phyloP scores from a whole-genome alignment of 331 rosid genomes.

The Cydonia oblonga region DNA sequence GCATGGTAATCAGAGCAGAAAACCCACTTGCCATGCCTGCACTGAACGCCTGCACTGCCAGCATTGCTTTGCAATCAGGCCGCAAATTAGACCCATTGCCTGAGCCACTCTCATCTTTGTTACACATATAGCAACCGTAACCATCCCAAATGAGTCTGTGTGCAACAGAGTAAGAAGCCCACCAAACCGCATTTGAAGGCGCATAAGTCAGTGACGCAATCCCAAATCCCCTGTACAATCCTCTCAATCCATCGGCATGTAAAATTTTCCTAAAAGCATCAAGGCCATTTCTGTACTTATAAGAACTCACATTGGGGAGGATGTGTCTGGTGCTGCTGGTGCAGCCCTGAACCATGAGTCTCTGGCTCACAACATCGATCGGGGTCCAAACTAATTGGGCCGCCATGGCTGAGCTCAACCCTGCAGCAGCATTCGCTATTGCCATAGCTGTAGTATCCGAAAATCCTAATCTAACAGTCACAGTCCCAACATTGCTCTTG shows the following conservation, averaged over 20 bases:
- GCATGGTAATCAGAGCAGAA: slow-evolving; percentile 85
- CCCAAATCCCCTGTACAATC: slow-evolving; percentile 92
- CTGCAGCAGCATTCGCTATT: slow-evolving; percentile 70
- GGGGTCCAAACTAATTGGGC: slow-evolving; percentile 99
- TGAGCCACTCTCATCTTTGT: slow-evolving; percentile 25
- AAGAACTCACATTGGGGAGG: slow-evolving; percentile 29
- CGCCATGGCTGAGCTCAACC: slow-evolving; percentile 81
- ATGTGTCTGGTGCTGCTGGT: slow-evolving; percentile 13
- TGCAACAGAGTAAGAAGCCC: slow-evolving; percentile 86
- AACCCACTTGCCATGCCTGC: slow-evolving; percentile 90
- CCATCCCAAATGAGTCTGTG: slow-evolving; percentile 65
- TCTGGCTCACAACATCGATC: slow-evolving; percentile 83
- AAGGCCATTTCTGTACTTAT: slow-evolving; percentile 62
- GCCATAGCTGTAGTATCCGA: slow-evolving; percentile 70
- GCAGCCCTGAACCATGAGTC: slow-evolving; percentile 83
- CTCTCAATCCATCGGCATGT: slow-evolving; percentile 62
- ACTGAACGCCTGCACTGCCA: slow-evolving; percentile 75
- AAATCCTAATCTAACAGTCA: slow-evolving; percentile 49
- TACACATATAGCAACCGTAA: slow-evolving; percentile 42
- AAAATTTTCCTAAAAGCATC: slow-evolving; percentile 80
- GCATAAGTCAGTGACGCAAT: slow-evolving; percentile 82
- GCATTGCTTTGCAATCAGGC: slow-evolving; percentile 49
- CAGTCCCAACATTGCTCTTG: slow-evolving; percentile 68
- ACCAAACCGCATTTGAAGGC: slow-evolving; percentile 97
- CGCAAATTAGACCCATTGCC: slow-evolving; percentile 21